Percentiles rank a stretch among this genome's conserved stretches.
These are phyloP conservation scores for Ustilago xerochloae DNA, from an alignment of 1,284 basidiomycete species.

Conservation along the genomic window DNA sequence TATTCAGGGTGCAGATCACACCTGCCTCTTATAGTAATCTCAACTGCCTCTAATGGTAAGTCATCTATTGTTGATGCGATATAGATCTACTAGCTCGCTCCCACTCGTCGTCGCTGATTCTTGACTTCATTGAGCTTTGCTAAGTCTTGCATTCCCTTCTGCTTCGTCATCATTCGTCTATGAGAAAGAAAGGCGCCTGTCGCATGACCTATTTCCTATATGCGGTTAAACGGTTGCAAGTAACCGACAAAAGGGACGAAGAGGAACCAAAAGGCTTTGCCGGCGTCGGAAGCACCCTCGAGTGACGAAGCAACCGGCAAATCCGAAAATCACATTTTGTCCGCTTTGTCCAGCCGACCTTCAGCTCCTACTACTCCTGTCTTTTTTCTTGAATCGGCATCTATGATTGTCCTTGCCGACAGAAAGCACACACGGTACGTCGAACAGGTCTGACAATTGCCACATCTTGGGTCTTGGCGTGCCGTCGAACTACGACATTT, in stretches of 20 bases:
- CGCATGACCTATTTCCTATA: constrained; percentile 1
- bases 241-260: neutral
- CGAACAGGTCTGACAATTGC: no score
- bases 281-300: neutral
- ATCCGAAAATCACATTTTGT: constrained; percentile 28
- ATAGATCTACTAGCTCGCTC: neutral
- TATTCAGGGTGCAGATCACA: neutral
- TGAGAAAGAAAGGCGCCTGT: neutral
- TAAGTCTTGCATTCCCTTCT: neutral
- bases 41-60: constrained; percentile 46
- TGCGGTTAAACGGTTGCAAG: neutral
- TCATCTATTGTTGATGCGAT: neutral
- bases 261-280: neutral
- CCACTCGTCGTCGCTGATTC: neutral
- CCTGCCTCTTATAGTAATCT: constrained; percentile 48
- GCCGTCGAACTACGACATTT: no score
- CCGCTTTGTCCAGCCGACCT: constrained; percentile 21
- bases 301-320: constrained; percentile 19
- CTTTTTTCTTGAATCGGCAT: neutral
- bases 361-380: constrained; percentile 1
- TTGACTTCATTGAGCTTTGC: no score
- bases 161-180: neutral
- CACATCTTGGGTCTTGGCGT: no score
- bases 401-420: no score
- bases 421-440: no score